These are phyloP conservation scores for Alloascoidea africana DNA, from an alignment of 805 yeast species.

Conservation along the genomic window DNA sequence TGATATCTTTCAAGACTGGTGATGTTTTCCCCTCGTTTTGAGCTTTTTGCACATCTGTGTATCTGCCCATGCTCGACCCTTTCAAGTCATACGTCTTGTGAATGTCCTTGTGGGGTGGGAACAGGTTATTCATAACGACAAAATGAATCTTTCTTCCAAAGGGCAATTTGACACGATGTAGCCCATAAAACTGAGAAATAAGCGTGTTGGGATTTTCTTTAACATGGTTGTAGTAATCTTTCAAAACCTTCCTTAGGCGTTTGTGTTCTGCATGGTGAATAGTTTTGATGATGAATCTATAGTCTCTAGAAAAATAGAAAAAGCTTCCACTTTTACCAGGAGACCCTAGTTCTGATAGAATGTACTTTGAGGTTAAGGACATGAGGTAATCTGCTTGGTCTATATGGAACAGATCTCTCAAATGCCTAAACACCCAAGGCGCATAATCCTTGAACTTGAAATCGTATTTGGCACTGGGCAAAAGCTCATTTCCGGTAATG, in stretches of 20 bases:
- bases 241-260: slow-evolving; percentile 57
- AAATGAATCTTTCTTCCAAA: slow-evolving; percentile 74
- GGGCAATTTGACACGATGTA: slow-evolving; percentile 88
- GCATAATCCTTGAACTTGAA: slow-evolving; percentile 94
- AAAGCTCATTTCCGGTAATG: slow-evolving; percentile 64
- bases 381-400: slow-evolving; percentile 94
- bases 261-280: slow-evolving; percentile 88
- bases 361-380: slow-evolving; percentile 84
- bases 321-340: slow-evolving; percentile 97
- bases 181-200: slow-evolving; percentile 89
- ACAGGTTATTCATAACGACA: slow-evolving; percentile 90
- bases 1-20: slow-evolving; percentile 67
- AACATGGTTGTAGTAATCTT: slow-evolving; percentile 70
- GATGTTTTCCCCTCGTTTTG: slow-evolving; percentile 13
- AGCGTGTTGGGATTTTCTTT: slow-evolving; percentile 76
- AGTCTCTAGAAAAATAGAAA: slow-evolving; percentile 89
- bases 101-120: slow-evolving; percentile 84
- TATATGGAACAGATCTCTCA: slow-evolving; percentile 64
- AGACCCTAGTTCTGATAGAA: slow-evolving; percentile 80
- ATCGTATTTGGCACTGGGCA: slow-evolving; percentile 90
- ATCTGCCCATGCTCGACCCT: slow-evolving; percentile 83
- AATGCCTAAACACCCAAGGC: slow-evolving; percentile 85
- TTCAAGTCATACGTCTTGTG: slow-evolving; percentile 81
- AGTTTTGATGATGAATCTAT: slow-evolving; percentile 87
- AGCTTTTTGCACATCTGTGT: slow-evolving; percentile 7